phyloP scores from a whole-genome alignment of 2,329 filamentous ascomycete genomes.

The Paramyrothecium roridum region DNA sequence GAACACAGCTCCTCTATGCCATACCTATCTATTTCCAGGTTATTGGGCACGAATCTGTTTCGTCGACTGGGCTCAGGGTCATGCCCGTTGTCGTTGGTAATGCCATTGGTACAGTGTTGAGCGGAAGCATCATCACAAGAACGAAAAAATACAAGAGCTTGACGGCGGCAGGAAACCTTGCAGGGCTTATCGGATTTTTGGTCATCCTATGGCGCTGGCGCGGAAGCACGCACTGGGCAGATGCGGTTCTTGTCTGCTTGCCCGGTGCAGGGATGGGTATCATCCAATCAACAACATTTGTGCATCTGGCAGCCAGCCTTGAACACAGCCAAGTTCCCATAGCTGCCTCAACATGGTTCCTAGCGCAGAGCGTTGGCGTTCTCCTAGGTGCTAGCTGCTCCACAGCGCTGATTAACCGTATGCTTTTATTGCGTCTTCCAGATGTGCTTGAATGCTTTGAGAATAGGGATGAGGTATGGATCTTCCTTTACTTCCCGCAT shows the following conservation, averaged over 20 bases:
- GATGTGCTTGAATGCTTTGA: background rate
- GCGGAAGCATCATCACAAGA: conserved; percentile 2
- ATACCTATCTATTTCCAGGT: conserved; percentile 8
- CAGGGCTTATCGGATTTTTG: background rate
- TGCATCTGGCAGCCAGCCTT: conserved; percentile 4
- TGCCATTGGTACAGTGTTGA: conserved; percentile 5
- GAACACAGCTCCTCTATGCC: conserved; percentile 2
- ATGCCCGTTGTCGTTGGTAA: conserved; percentile 6
- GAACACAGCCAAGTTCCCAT: conserved; percentile 4
- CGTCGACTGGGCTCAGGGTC: conserved; percentile 2
- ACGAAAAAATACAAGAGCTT: conserved; percentile 3
- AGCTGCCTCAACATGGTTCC: conserved; percentile 4
- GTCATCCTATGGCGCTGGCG: conserved; percentile 4
- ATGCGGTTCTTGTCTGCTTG: conserved; percentile 3
- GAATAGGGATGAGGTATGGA: background rate
- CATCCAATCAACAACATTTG: conserved; percentile 6
- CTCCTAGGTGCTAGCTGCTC: conserved; percentile 7
- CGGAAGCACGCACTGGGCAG: conserved; percentile 1
- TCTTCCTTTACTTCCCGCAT: background rate
- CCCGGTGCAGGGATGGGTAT: conserved; percentile 6
- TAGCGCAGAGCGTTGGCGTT: conserved; percentile 5
- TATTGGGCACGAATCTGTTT: conserved; percentile 4
- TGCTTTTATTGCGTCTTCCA: background rate
- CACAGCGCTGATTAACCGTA: conserved; percentile 4
- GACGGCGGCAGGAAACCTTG: background rate